Conservation (phyloP, 805 yeast genomes). For the Yamadazyma sp. region DNA sequence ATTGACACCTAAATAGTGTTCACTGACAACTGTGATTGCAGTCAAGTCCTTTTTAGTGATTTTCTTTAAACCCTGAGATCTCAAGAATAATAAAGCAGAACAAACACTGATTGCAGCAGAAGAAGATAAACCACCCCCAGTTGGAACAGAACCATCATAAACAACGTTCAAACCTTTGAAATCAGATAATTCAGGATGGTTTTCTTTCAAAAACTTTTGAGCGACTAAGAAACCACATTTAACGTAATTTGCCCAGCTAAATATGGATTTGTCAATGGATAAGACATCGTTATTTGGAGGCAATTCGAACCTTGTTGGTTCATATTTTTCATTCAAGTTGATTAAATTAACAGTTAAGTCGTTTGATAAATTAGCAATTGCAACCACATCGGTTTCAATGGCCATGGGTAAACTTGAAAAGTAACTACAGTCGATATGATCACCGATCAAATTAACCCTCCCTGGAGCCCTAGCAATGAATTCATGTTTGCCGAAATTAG, state of each 20-base stretch:
- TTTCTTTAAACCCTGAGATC: constrained; percentile 44
- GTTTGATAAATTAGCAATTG: constrained; percentile 39
- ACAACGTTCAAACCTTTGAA: constrained; percentile 50
- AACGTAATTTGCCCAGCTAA: constrained; percentile 68
- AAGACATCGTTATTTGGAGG: constrained; percentile 40
- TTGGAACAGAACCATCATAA: constrained; percentile 65
- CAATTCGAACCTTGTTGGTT: constrained; percentile 31
- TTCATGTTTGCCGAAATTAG: constrained; percentile 31
- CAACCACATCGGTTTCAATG: constrained; percentile 57
- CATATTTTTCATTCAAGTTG: constrained; percentile 35
- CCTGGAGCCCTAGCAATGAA: constrained; percentile 69
- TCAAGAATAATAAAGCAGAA: constrained; percentile 54
- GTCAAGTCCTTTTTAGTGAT: constrained; percentile 54
- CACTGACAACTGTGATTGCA: constrained; percentile 59
- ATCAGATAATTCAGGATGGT: constrained; percentile 22
- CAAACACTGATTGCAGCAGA: constrained; percentile 72
- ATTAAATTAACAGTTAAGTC: constrained; percentile 19
- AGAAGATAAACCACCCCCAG: constrained; percentile 69
- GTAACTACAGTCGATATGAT: constrained; percentile 67
- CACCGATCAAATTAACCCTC: constrained; percentile 71
- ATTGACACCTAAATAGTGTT: constrained; percentile 70
- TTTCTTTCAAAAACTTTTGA: constrained; percentile 40
- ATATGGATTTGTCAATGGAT: constrained; percentile 46
- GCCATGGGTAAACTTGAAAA: constrained; percentile 75
- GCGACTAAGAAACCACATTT: constrained; percentile 65